Percentiles rank a stretch among this genome's conserved stretches.
phyloP scores from a whole-genome alignment of 2,329 filamentous ascomycete species.

The Grosmannia clavigera region DNA sequence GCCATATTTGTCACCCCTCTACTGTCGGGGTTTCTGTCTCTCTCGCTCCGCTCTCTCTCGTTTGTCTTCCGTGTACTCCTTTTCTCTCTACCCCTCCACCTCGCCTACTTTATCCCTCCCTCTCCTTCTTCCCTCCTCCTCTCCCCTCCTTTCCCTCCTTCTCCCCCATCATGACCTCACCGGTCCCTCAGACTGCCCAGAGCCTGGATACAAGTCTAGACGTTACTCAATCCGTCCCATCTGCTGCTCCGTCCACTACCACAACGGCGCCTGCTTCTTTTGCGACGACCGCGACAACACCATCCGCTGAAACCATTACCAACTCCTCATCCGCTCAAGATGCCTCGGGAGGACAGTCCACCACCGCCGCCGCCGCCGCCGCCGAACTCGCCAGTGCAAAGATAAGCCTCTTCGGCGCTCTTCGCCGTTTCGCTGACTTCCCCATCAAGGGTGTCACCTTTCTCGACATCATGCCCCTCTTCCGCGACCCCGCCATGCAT shows the following conservation, averaged over 20 bases:
- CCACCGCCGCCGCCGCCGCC: conserved; percentile 48
- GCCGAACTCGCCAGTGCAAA: conserved; percentile 56
- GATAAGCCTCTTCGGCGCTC: conserved; percentile 56
- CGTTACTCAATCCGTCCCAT: conserved; percentile 15
- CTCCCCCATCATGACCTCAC: conserved; percentile 23
- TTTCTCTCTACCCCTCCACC: background rate
- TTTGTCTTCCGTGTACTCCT: background rate
- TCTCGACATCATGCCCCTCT: conserved; percentile 95
- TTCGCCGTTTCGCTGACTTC: conserved; percentile 86
- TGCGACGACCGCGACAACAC: background rate
- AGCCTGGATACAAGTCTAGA: conserved; percentile 20
- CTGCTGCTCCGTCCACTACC: conserved; percentile 9
- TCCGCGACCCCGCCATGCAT: conserved; percentile 66
- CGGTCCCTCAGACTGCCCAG: conserved; percentile 10
- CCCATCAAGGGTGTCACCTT: conserved; percentile 87
- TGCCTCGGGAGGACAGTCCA: conserved; percentile 52
- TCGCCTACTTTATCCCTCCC: conserved; percentile 3
- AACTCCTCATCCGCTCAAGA: conserved; percentile 28
- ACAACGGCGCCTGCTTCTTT: conserved; percentile 3
- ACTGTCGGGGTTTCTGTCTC: background rate
- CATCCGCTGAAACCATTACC: conserved; percentile 14
- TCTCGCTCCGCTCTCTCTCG: background rate
- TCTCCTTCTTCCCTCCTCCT: conserved; percentile 15
- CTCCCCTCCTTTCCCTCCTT: conserved; percentile 16
- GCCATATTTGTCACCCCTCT: conserved; percentile 3